Evolutionary conservation across 2,329 filamentous ascomycete species (phyloP).

Genomic region (Fusarium cicatricum): DNA sequence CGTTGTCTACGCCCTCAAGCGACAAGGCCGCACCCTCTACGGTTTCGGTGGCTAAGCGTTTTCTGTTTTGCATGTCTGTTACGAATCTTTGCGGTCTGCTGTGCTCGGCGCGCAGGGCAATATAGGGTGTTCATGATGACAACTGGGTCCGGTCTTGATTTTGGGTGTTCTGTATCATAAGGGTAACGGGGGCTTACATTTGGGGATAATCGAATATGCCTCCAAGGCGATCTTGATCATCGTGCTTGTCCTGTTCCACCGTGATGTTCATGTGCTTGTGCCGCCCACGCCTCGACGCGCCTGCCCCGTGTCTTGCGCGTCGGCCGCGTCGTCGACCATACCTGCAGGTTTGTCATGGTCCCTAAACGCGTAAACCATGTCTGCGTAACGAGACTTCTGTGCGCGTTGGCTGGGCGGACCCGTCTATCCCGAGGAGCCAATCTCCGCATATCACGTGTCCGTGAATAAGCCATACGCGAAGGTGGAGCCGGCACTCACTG

Average conservation of each 20-base stretch:
- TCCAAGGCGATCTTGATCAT: slow-evolving; percentile 39
- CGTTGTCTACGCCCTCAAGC: slow-evolving; percentile 73
- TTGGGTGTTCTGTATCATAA: slow-evolving; percentile 56
- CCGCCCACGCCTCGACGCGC: no score
- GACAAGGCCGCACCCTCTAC: slow-evolving; percentile 80
- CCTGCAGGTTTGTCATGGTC: no score
- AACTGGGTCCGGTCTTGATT: slow-evolving; percentile 53
- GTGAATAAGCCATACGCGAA: no score
- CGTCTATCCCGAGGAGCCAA: no score
- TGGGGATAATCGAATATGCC: slow-evolving; percentile 47
- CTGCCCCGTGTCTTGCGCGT: no score
- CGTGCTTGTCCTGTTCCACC: not conserved
- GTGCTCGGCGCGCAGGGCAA: slow-evolving; percentile 30
- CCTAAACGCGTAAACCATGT: no score
- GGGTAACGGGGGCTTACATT: slow-evolving; percentile 51
- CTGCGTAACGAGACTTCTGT: no score
- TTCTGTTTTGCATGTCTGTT: slow-evolving; percentile 46
- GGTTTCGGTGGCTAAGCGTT: slow-evolving; percentile 82
- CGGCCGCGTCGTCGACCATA: no score
- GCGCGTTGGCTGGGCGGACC: no score
- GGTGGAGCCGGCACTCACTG: no score
- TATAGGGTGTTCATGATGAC: slow-evolving; percentile 53
- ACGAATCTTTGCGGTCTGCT: slow-evolving; percentile 44
- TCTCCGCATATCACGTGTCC: no score
- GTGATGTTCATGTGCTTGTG: no score